Evolutionary conservation across 768 basidiomycete genomes (phyloP), one percentile per base, ranked within the genome.

Genomic region (Suillus subaureus): DNA sequence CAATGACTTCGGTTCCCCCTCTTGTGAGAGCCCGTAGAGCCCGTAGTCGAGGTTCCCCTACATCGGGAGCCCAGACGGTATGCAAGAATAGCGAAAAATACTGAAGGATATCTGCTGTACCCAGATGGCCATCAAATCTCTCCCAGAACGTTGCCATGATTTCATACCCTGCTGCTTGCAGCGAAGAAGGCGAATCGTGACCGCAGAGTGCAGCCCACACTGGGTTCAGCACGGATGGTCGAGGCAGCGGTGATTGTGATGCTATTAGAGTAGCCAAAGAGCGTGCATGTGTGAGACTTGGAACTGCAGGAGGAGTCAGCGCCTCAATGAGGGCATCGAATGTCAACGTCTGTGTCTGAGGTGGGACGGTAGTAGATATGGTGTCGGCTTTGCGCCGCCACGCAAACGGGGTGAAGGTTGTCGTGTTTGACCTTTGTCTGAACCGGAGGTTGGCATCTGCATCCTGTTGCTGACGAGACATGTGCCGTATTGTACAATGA

Each of bases 81-180:
- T 78, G 72, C 3, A 86, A 77, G 72, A 93, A 88, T 39, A 92
- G 78, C 18, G 88, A 84, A 61, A 92, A 86, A 66, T 87, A 89
- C 0, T 87, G 80, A 12, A 90, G 75, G 33, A 87, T 81, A 65
- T 93, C 91, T 1, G 86, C 79, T 2, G 86, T 88, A 2, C 78
- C 76, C 26, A 87, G 76, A 26, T 72, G 70, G 26, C 79, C 70
- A 61, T 87, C 86, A 26, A 75, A 79, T 71, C 88, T 87, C 70
- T 90, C 86, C 79, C 86, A 87, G 72, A 89, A 93, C 3, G 89
- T 83, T 16, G 88, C 80, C 61, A 93, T 80, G 66, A 92, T 86
- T 64, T 93, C 92, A 69, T 83, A 91, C 1, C 92, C 92, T 0
- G 87, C 83, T 9, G 84, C 84, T 70, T 91, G 90, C 5, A 93